Evolutionary conservation across 108 stramenopile species (phyloP), one percentile per base, ranked within the genome.

Genomic region (Conticribra guillardii): DNA sequence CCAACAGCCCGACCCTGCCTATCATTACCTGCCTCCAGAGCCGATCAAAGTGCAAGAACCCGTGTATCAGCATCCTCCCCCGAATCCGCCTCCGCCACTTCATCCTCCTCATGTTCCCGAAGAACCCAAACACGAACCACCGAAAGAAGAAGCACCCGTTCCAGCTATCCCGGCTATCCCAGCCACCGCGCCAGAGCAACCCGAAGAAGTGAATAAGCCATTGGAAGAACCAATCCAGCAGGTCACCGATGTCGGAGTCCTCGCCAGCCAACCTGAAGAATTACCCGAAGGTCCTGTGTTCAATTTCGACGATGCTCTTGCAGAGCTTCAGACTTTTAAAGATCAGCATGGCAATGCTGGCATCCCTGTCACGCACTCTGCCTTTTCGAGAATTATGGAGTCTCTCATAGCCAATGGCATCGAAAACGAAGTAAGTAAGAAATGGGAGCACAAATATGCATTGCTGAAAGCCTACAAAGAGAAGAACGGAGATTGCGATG

Each of bases 401-500:
- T 14, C 27, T 7, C 49, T 64, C 14, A 29, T 34, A 19, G 18
- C 27, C 2, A 32, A 33, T 32, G 49, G 49, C 9, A 51, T 64
- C 19, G 63, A 64, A 51, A 30, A 64, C n/a, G 63, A 49, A 48
- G 8, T 32, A 1, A 27, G 50, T 27, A 0, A n/a, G 17, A 0
- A 24, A 21, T 64, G 63, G 63, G 63, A 64, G 32, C 14, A 48
- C 4, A 49, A 51, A 15, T 64, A 49, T 51, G 3, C 26, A 1
- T 32, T 11, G 37, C 37, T 41, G 11, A 41, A 41, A 11, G 37
- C 11, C 37, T 41, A 41, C 37, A 41, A 41, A 11, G 37, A 41
- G 8, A 41, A 41, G 11, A 41, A 56, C 17, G 74, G 74, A 15
- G 80, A 81, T 65, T 81, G 80, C 29, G 74, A 71, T 51, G 68